Conservation (phyloP, 345 rosid species). For the Lenwebbia sp. region DNA sequence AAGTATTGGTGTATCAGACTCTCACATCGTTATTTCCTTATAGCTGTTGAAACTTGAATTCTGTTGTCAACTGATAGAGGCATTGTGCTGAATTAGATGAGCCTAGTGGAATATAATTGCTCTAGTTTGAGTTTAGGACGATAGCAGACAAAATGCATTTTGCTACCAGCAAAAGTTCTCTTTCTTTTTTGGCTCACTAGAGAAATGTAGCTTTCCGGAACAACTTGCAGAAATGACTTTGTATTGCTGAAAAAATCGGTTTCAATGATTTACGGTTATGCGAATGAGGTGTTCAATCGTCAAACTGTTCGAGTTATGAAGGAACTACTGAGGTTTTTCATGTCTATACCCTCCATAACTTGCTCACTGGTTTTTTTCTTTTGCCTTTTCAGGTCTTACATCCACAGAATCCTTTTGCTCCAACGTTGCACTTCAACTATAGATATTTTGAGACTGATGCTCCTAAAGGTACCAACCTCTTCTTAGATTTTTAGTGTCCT, state of each 20-base stretch:
- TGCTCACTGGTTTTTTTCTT: neutral
- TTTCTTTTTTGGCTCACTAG: neutral
- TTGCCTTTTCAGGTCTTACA: constrained; percentile 43
- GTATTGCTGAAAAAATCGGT: neutral
- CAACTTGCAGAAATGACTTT: neutral
- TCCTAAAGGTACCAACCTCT: constrained; percentile 37
- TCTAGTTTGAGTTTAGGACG: neutral
- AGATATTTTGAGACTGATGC: constrained; percentile 82
- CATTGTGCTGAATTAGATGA: neutral
- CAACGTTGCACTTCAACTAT: constrained; percentile 79
- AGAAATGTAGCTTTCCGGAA: neutral
- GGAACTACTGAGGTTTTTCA: neutral
- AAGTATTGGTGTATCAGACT: neutral
- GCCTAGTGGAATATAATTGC: neutral
- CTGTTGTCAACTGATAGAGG: neutral
- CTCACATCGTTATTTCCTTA: neutral
- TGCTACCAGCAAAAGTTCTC: neutral
- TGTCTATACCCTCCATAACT: neutral
- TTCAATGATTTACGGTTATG: neutral
- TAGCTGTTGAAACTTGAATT: neutral
- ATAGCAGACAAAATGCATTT: neutral
- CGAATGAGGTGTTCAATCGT: neutral
- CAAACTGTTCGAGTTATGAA: neutral
- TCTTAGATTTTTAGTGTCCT: neutral
- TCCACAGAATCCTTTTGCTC: constrained; percentile 92